These are phyloP conservation scores for Ogataea methylovora DNA, from an alignment of 805 yeast genomes.

Conservation along the genomic window DNA sequence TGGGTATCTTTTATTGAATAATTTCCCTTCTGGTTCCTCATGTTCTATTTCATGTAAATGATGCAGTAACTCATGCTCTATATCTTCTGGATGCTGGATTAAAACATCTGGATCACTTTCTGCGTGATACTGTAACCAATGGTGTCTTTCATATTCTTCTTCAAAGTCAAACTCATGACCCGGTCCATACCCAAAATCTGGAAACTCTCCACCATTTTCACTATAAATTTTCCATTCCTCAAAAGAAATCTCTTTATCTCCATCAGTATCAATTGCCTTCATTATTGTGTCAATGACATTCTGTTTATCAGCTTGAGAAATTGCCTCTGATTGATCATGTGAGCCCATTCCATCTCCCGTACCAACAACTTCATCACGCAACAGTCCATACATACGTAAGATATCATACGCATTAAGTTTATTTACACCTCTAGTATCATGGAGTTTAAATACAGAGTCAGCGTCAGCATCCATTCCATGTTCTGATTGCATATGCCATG, in stretches of 20 bases:
- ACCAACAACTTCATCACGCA: constrained; percentile 68
- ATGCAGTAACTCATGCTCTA: constrained; percentile 78
- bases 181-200: constrained; percentile 89
- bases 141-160: constrained; percentile 84
- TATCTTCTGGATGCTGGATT: constrained; percentile 78
- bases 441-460: constrained; percentile 69
- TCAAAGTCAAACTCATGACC: constrained; percentile 90
- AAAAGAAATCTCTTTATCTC: constrained; percentile 55
- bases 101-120: constrained; percentile 78
- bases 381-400: constrained; percentile 72
- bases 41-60: constrained; percentile 82
- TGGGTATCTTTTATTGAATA: constrained; percentile 9
- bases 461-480: constrained; percentile 74
- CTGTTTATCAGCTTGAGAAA: constrained; percentile 47
- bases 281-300: constrained; percentile 51
- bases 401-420: constrained; percentile 55
- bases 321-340: constrained; percentile 57
- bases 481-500: constrained; percentile 88
- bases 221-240: constrained; percentile 67
- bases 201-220: constrained; percentile 61
- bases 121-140: constrained; percentile 78
- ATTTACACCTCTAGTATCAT: constrained; percentile 61
- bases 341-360: constrained; percentile 86
- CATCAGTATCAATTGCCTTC: constrained; percentile 53
- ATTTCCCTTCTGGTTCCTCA: constrained; percentile 12